Percentiles rank a stretch among this genome's conserved stretches.
Conservation (phyloP, 2,329 filamentous ascomycete genomes). For the Basipetospora chlamydospora region DNA sequence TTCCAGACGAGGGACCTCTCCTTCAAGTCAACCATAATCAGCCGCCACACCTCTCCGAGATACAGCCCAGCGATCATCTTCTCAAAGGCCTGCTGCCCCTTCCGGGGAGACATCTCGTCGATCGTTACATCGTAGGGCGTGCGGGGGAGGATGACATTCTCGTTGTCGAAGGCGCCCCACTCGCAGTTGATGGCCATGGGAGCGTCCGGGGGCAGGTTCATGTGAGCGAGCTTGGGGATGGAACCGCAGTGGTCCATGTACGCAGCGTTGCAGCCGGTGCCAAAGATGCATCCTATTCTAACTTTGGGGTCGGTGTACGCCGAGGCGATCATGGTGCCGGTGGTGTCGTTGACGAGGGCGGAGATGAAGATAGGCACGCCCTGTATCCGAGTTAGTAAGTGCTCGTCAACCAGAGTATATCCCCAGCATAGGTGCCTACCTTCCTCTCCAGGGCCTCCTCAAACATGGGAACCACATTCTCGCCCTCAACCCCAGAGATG, state of each 20-base stretch:
- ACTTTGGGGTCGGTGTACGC: constrained; percentile 90
- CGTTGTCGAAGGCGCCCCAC: constrained; percentile 93
- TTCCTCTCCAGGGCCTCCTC: constrained; percentile 57
- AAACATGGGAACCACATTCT: constrained; percentile 82
- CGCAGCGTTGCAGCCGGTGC: constrained; percentile 93
- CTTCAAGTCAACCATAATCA: constrained; percentile 73
- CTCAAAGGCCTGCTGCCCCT: constrained; percentile 89
- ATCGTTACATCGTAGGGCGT: constrained; percentile 79
- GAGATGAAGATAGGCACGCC: constrained; percentile 84
- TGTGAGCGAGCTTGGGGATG: constrained; percentile 83
- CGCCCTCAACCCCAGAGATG: constrained; percentile 77
- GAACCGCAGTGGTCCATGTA: constrained; percentile 92
- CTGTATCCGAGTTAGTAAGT: constrained; percentile 22
- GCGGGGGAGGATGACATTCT: constrained; percentile 71
- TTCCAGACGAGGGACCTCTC: constrained; percentile 71
- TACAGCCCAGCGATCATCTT: constrained; percentile 97
- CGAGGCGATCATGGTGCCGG: constrained; percentile 89
- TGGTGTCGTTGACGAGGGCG: constrained; percentile 94
- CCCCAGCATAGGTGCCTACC: constrained; percentile 14
- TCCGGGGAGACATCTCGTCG: constrained; percentile 81
- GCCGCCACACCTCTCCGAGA: constrained; percentile 84
- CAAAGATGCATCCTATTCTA: constrained; percentile 95
- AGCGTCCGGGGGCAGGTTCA: constrained; percentile 71
- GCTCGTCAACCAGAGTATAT: no score
- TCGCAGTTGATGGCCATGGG: constrained; percentile 97